A percentile compares a stretch with the other conserved stretches of the same genome.
phyloP scores from a whole-genome alignment of 129 eudicot genomes.

The Artemisia annua region DNA sequence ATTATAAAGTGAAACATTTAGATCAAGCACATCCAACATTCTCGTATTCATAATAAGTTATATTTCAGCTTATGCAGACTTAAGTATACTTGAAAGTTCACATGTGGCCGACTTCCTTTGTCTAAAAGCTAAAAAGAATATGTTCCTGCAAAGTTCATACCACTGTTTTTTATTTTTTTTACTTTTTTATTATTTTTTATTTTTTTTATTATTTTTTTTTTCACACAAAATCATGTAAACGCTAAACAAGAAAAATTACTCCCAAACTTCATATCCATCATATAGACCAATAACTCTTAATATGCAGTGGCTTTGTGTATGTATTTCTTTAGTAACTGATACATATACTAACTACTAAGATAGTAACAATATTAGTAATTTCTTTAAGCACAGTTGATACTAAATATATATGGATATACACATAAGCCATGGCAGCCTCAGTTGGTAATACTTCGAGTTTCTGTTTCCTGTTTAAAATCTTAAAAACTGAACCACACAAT shows the following conservation, averaged over 20 bases:
- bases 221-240: not conserved
- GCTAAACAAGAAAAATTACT: not conserved
- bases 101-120: too few species aligned
- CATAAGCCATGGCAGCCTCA: slow-evolving; percentile 4
- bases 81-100: too few species aligned
- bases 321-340: not conserved
- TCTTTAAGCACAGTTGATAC: not conserved
- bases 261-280: not conserved
- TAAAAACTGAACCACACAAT: not conserved
- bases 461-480: not conserved
- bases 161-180: too few species aligned
- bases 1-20: too few species aligned
- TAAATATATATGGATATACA: not conserved
- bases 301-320: not conserved
- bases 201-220: too few species aligned
- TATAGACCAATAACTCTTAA: not conserved
- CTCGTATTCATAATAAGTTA: too few species aligned
- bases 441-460: not conserved
- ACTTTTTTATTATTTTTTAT: too few species aligned
- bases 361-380: not conserved
- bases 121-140: too few species aligned
- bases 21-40: too few species aligned
- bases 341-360: not conserved
- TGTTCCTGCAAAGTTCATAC: not conserved
- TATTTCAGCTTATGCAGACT: too few species aligned